These are phyloP conservation scores for Mycocentrospora acerina DNA, from an alignment of 2,329 filamentous ascomycete species.

Conservation along the genomic window DNA sequence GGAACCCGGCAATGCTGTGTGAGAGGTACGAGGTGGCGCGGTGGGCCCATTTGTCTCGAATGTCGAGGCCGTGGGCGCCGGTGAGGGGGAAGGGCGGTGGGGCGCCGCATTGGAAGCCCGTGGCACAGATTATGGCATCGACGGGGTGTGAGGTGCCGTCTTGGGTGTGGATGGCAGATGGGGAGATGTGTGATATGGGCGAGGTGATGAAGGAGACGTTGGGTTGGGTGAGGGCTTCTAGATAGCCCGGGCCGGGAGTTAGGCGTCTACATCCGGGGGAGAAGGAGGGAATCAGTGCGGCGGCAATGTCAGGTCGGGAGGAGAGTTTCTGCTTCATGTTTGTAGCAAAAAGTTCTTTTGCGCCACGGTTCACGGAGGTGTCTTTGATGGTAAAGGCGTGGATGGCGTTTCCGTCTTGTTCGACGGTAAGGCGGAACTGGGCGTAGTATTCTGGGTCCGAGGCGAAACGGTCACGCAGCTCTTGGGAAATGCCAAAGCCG, in stretches of 20 bases:
- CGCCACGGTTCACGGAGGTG: slow-evolving; percentile 40
- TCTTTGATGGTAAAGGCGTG: slow-evolving; percentile 39
- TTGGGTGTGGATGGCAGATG: slow-evolving; percentile 42
- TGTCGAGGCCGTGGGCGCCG: slow-evolving; percentile 29
- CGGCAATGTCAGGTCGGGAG: slow-evolving; percentile 43
- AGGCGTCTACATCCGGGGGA: slow-evolving; percentile 51
- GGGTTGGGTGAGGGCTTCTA: slow-evolving; percentile 48
- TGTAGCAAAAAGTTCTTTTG: slow-evolving; percentile 42
- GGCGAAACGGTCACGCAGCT: slow-evolving; percentile 26
- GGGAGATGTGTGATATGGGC: slow-evolving; percentile 40
- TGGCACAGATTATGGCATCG: slow-evolving; percentile 50
- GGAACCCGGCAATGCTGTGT: slow-evolving; percentile 32
- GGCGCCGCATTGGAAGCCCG: slow-evolving; percentile 45
- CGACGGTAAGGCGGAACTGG: slow-evolving; percentile 32
- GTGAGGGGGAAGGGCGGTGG: slow-evolving; percentile 45
- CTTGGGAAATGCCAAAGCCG: slow-evolving; percentile 27
- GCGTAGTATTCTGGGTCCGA: slow-evolving; percentile 34
- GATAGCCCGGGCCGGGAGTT: slow-evolving; percentile 55
- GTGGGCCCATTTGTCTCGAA: slow-evolving; percentile 39
- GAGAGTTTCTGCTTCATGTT: slow-evolving; percentile 45
- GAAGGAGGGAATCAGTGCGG: slow-evolving; percentile 46
- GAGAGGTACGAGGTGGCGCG: slow-evolving; percentile 35
- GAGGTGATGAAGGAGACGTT: slow-evolving; percentile 45
- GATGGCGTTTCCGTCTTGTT: slow-evolving; percentile 36
- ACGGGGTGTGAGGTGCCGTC: slow-evolving; percentile 45